phyloP scores from a whole-genome alignment of 2,329 filamentous ascomycete species.

The Fusarium longipes region DNA sequence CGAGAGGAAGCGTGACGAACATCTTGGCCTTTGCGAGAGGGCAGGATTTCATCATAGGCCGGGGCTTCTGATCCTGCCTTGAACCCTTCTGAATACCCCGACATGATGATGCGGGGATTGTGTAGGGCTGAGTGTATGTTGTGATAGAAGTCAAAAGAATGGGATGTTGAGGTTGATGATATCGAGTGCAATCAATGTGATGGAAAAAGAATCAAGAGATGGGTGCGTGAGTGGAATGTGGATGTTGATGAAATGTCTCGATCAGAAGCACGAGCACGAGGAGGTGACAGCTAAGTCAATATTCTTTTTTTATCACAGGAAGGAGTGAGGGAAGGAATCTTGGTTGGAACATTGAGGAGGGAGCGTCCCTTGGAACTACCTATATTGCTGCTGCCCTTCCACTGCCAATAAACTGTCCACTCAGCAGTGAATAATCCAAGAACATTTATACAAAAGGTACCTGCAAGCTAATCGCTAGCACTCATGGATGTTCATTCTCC shows the following conservation, averaged over 20 bases:
- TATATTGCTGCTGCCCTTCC: conserved; percentile 1
- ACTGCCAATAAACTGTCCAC: not conserved
- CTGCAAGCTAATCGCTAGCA: conserved; percentile 10
- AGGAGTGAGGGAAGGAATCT: conserved; percentile 10
- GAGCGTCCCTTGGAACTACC: conserved; percentile 1
- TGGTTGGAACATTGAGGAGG: conserved; percentile 13
- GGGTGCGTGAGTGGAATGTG: not conserved
- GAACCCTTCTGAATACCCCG: conserved; percentile 10
- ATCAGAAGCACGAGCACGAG: not conserved
- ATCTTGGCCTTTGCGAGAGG: conserved; percentile 34
- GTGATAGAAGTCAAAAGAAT: not conserved
- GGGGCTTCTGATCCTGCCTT: conserved; percentile 43
- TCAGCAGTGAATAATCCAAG: not conserved
- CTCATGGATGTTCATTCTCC: conserved; percentile 15
- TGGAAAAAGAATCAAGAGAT: conserved; percentile 1
- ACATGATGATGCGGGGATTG: conserved; percentile 15
- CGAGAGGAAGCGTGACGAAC: conserved; percentile 40
- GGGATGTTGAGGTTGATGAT: not conserved
- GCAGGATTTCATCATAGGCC: conserved; percentile 47
- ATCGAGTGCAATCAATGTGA: not conserved
- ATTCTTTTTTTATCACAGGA: conserved; percentile 30
- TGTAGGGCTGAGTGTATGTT: not conserved
- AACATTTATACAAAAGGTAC: not conserved
- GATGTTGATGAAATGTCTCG: conserved; percentile 18
- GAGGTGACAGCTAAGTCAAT: not conserved